These are phyloP conservation scores for Nannochloris sp. DNA, from an alignment of 139 green algal species.

Conservation along the genomic window DNA sequence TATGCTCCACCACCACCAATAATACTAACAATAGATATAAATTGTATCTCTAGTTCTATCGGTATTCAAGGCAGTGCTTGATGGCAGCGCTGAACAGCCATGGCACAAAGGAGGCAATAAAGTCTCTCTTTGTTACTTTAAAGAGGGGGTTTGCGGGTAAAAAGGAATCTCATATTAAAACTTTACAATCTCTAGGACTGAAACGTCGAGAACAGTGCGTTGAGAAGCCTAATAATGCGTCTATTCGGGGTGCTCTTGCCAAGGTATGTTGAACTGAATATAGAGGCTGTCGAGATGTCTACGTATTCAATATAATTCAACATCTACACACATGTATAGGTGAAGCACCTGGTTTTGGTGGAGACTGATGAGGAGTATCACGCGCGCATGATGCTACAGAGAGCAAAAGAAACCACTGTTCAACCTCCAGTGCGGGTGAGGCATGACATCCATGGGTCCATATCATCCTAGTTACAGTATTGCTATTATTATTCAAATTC, in stretches of 20 bases:
- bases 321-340: constrained; percentile 14
- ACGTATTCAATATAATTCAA: too few species aligned
- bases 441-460: too few species aligned
- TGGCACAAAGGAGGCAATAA: constrained; percentile 14
- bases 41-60: too few species aligned
- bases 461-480: background rate
- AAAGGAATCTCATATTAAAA: constrained; percentile 26
- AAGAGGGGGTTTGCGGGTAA: constrained; percentile 43
- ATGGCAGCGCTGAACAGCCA: background rate
- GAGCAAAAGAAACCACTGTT: constrained; percentile 3
- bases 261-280: constrained; percentile 19
- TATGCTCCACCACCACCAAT: too few species aligned
- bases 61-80: too few species aligned
- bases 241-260: constrained; percentile 32
- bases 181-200: constrained; percentile 32
- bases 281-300: too few species aligned
- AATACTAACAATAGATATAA: too few species aligned
- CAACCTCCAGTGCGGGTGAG: too few species aligned
- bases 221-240: constrained; percentile 20
- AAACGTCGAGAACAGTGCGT: constrained; percentile 33
- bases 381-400: constrained; percentile 19
- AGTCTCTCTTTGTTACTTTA: constrained; percentile 35
- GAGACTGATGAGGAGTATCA: constrained; percentile 32
- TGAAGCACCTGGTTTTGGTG: constrained; percentile 38
- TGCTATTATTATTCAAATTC: constrained; percentile 20